Evolutionary conservation across 306 rosid species (phyloP), one percentile per base, ranked within the genome.

Genomic region (Vigna nakashimae): DNA sequence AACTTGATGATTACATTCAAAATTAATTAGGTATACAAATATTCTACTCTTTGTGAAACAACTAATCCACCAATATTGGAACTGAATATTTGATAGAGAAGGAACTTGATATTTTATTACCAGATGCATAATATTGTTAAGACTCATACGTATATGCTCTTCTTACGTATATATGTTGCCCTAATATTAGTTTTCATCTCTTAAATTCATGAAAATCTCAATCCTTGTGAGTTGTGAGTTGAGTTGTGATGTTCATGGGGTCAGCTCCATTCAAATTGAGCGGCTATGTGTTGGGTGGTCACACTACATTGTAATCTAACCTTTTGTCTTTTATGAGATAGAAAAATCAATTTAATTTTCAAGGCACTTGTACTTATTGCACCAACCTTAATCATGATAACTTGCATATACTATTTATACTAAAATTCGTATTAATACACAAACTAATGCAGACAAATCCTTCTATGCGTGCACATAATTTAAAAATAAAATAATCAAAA

Each of bases 301-400:
- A 59, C 65, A 75, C 85, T 71, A 75, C 91, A 87, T 38, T 58
- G 64, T 64, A 87, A 90, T 90, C 82, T 64, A 78, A 51, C 79
- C 3, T 76, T 63, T 68, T 80, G 74, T 71, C 74, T 65, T 86
- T 76, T 75, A 45, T 65, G 72, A 82, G 87, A 84, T 83, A 59
- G 73, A 43, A 72, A 87, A 65, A 59, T 17, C 63, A 51, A 40
- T 50, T 71, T 6, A 55, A 14, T 66, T 76, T 64, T 71, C 24
- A 32, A 71, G 10, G 57, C 24, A 45, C 13, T 28, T 11, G 8
- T 15, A 9, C 70, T 9, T 50, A 18, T 65, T 51, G 46, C 69
- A 68, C 55, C 86, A 1, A 66, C 56, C 77, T 30, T 73, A 40
- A 48, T 58, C 15, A 78, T 59, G 42, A 64, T 66, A 36, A 13